A percentile compares a stretch with the other conserved stretches of the same genome.
Conservation (phyloP, 805 yeast genomes). For the Teunomyces stri region DNA sequence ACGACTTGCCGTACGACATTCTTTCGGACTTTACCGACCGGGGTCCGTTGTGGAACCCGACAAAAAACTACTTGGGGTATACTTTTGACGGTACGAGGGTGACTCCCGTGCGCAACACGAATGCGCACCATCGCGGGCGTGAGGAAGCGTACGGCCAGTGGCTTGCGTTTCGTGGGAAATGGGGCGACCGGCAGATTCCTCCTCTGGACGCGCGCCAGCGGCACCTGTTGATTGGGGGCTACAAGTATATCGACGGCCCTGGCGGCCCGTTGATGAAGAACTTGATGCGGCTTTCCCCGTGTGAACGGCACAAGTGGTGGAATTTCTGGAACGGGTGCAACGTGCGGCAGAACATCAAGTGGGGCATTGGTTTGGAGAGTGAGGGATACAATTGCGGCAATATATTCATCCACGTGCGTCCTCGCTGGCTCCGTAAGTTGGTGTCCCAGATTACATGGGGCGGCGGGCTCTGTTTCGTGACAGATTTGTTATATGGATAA, state of each 20-base stretch:
- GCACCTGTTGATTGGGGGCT: constrained; percentile 81
- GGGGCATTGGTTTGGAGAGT: constrained; percentile 86
- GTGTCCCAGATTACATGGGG: constrained; percentile 57
- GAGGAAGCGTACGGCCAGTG: constrained; percentile 63
- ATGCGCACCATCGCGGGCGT: constrained; percentile 48
- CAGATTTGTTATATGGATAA: constrained; percentile 50
- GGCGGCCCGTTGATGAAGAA: constrained; percentile 84
- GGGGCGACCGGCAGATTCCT: constrained; percentile 83
- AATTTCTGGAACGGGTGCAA: constrained; percentile 82
- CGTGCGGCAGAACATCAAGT: constrained; percentile 65
- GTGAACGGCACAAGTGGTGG: constrained; percentile 92
- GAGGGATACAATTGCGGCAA: constrained; percentile 85
- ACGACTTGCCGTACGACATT: constrained; percentile 90
- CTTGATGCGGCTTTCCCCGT: constrained; percentile 63
- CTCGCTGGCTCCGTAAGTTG: constrained; percentile 46
- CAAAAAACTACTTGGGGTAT: constrained; percentile 76
- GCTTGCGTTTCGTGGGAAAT: constrained; percentile 76
- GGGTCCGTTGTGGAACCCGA: constrained; percentile 95
- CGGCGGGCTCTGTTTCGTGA: constrained; percentile 55
- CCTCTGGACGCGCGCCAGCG: constrained; percentile 74
- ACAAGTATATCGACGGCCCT: constrained; percentile 92
- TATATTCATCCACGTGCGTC: constrained; percentile 51
- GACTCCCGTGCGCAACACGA: constrained; percentile 41
- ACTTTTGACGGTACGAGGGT: constrained; percentile 63
- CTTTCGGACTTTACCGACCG: constrained; percentile 91